Base-by-base conservation (phyloP, 2,329 filamentous ascomycete genomes). In the Pseudogymnoascus sp. region DNA sequence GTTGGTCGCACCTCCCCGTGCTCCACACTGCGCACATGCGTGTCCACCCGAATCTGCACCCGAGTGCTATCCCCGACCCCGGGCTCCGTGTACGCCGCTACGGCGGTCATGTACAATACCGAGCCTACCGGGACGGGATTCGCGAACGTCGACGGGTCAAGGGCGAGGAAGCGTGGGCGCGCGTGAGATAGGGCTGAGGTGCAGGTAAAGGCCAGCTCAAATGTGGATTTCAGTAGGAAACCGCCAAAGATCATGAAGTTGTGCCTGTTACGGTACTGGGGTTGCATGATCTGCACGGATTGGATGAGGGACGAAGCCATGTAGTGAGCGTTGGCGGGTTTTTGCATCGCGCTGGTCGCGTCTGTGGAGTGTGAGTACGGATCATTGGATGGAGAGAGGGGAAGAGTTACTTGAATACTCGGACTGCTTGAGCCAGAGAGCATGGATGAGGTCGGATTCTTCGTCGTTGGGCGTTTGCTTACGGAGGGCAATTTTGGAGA, bases 171-270 rank as follows among this genome's bases (percentile, higher is more conserved):
- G 19, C 82, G 86, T 1, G 87, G 87, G 4, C 87, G 79, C 1
- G 81, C 80, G 70, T 89, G 86, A 0, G 86, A 83, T 69, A 88
- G 87, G 1, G 85, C 82, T 0, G 86, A 86, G 1, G 86, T 86
- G 70, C 86, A 88, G 69, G 86, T 89, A 74, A 90, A 90, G 1
- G 87, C 87, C 1, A 90, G 79, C 72, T 90, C 87, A 67, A 89
- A 90, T 0, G 86, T 87, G 66, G 87, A 83, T 71, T 88, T 88
- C 1, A 90, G 79, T 1, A 90, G 79, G 70, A 86, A 89, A 11
- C 87, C 87, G 62, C 87, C 87, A 69, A 90, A 90, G 63, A 90
- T 89, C 86, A 89, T 89, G 75, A 88, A 88, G 67, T 87, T 85
- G 73, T 89, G 86, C 2, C 85, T 75, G 73, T 88, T 88, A 59